These are phyloP conservation scores for Diaporthe longicolla DNA, from an alignment of 2,329 filamentous ascomycete species.

Conservation along the genomic window DNA sequence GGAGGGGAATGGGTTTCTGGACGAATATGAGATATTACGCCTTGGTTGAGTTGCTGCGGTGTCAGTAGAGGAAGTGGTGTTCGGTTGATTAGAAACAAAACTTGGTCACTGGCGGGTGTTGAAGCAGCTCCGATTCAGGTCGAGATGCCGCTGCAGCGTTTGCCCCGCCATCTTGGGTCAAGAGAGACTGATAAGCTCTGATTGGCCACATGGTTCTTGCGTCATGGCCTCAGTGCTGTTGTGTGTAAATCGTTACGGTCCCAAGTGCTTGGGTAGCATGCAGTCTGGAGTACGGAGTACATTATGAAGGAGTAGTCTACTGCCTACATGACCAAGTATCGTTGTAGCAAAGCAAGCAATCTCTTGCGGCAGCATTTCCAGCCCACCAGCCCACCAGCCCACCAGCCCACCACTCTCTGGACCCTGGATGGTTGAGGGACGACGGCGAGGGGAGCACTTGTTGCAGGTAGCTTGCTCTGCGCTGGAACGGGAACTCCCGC, in stretches of 20 bases:
- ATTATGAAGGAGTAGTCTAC: background rate
- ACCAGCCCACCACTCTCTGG: background rate
- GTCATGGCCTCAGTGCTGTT: constrained; percentile 30
- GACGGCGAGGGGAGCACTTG: background rate
- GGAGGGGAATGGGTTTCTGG: too few relatives aligned
- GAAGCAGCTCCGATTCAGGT: constrained; percentile 38
- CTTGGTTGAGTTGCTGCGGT: background rate
- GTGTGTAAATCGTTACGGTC: background rate
- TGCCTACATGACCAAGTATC: background rate
- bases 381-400: too few relatives aligned
- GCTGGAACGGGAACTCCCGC: constrained; percentile 1
- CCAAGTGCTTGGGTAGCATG: background rate
- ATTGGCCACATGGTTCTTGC: constrained; percentile 47
- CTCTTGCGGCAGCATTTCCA: background rate
- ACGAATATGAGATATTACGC: too few relatives aligned
- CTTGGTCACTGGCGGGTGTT: background rate
- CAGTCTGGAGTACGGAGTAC: constrained; percentile 10
- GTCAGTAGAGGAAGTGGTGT: background rate
- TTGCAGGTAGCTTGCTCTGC: background rate
- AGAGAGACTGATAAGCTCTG: constrained; percentile 40
- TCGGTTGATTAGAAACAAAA: constrained; percentile 12
- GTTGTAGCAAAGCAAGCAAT: background rate
- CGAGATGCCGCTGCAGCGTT: constrained; percentile 31
- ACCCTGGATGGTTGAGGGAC: background rate
- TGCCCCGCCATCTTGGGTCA: constrained; percentile 44